Evolutionary conservation across 1,139 yeast genomes (phyloP), one percentile per base, ranked within the genome.

Genomic region (Chernovozyma sophiae-reginae): DNA sequence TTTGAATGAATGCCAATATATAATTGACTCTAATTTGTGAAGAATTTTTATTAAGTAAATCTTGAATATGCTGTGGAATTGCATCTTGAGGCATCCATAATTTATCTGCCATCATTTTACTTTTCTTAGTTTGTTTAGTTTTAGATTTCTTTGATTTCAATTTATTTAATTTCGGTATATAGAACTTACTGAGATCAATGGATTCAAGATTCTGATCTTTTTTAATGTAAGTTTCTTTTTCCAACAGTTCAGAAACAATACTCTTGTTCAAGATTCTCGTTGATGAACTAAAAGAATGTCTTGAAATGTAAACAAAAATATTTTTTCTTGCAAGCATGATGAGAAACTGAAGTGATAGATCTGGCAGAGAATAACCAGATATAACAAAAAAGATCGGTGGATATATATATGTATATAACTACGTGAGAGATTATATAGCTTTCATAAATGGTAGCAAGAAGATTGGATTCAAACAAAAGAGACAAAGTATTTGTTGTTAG

Each of bases 1-100:
- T 78, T 53, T 87, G 87, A 45, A 87, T 72, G 53, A 92, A 89
- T 22, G 84, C 82, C 42, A 80, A 62, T 35, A 81, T 74, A 55
- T 74, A 77, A 55, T 77, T 74, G 40, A 65, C 52, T 4, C 56
- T 55, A 24, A 52, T 44, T 20, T 45, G 42, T 13, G 40, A 28
- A 4, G 49, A 43, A 3, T 47, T 43, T 17, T 68, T 63, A 10
- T 43, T 45, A 20, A 81, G 58, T 14, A 79, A 57, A 11, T 56
- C 52, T 40, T 64, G 60, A 40, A 82, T 67, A 19, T 72, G 62
- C 2, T 53, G 59, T 2, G 87, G 86, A n/a, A 82, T 66, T 1
- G 74, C 78, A 25, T 64, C 60, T 46, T 74, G 71, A 11, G 86
- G 87, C 34, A 68, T 69, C 90, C 90, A 82, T 31, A 48, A 43